Percentiles rank a stretch among this genome's conserved stretches.
These are phyloP conservation scores for Rutstroemia sp. DNA, from an alignment of 2,329 filamentous ascomycete species.

Conservation along the genomic window DNA sequence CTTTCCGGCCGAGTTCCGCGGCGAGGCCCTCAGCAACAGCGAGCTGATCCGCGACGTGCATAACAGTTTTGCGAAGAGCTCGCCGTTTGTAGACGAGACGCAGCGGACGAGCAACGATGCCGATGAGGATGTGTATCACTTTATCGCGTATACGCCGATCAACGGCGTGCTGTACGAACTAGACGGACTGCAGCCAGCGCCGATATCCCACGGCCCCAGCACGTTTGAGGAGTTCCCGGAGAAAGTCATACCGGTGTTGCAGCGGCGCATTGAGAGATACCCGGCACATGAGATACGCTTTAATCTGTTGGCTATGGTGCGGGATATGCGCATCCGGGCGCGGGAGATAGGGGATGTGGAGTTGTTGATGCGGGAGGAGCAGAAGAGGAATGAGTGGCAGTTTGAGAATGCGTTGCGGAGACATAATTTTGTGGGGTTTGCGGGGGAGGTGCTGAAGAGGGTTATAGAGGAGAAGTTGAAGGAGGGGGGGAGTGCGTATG, in stretches of 20 bases:
- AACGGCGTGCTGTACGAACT: slow-evolving; percentile 82
- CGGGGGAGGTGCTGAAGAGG: slow-evolving; percentile 80
- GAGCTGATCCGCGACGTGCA: slow-evolving; percentile 54
- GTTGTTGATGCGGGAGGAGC: slow-evolving; percentile 68
- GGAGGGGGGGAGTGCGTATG: slow-evolving; percentile 58
- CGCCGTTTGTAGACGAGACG: slow-evolving; percentile 90
- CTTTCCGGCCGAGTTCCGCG: slow-evolving; percentile 59
- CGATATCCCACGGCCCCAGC: slow-evolving; percentile 81
- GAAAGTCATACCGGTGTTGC: slow-evolving; percentile 80
- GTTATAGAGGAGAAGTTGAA: slow-evolving; percentile 70
- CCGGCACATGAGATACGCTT: slow-evolving; percentile 85
- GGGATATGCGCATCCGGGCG: slow-evolving; percentile 71
- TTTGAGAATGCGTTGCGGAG: slow-evolving; percentile 90
- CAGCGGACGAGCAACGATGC: slow-evolving; percentile 60
- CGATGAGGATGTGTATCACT: slow-evolving; percentile 86
- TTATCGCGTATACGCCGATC: slow-evolving; percentile 87
- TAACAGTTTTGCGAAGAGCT: slow-evolving; percentile 68
- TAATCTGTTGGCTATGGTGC: slow-evolving; percentile 88
- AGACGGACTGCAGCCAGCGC: slow-evolving; percentile 87
- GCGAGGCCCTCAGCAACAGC: slow-evolving; percentile 64
- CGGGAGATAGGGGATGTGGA: slow-evolving; percentile 77
- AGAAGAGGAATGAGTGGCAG: slow-evolving; percentile 78
- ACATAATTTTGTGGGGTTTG: slow-evolving; percentile 96
- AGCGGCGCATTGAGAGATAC: slow-evolving; percentile 76
- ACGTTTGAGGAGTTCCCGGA: slow-evolving; percentile 63